These are phyloP conservation scores for Spathaspora gorwiae DNA, from an alignment of 805 yeast genomes.

Conservation along the genomic window DNA sequence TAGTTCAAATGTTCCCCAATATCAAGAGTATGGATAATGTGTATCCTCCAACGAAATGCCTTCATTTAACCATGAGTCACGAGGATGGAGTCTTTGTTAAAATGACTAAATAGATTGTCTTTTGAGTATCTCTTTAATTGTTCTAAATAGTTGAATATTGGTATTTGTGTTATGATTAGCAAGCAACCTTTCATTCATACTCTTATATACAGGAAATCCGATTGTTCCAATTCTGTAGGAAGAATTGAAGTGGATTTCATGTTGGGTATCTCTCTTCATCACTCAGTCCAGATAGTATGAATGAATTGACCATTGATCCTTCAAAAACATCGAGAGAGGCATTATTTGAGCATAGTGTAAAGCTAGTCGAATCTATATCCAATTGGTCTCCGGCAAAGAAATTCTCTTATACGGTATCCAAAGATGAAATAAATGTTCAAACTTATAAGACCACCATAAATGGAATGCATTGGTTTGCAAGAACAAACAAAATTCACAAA, in stretches of 20 bases:
- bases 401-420: no score
- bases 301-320: background rate
- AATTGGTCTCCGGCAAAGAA: background rate
- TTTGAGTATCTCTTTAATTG: no score
- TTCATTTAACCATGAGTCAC: conserved; percentile 25
- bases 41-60: conserved; percentile 29
- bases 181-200: no score
- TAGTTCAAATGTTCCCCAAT: conserved; percentile 23
- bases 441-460: background rate
- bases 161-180: no score
- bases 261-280: no score
- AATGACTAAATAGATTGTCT: background rate
- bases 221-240: no score
- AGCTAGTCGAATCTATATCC: background rate
- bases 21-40: conserved; percentile 13
- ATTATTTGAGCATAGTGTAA: background rate
- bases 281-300: background rate
- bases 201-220: no score
- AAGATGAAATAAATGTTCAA: background rate
- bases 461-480: conserved; percentile 4
- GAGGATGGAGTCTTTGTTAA: conserved; percentile 17
- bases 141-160: no score
- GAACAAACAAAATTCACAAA: background rate
- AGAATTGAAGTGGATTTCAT: no score
- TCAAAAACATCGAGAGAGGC: background rate